Evolutionary conservation across 2,329 filamentous ascomycete species (phyloP).

Genomic region (Anisogramma anomala): DNA sequence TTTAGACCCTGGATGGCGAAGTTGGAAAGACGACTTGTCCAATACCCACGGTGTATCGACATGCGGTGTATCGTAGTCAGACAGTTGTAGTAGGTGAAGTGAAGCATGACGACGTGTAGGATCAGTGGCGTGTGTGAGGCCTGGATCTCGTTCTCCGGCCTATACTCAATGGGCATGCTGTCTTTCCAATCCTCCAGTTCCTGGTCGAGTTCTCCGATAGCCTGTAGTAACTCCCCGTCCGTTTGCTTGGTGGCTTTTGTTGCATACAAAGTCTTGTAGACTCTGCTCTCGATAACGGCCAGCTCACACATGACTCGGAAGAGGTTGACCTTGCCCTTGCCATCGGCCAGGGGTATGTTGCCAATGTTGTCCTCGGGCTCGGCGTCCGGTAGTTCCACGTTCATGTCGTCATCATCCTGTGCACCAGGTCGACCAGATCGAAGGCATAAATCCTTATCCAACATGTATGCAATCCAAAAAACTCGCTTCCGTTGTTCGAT

Average conservation of each 20-base stretch:
- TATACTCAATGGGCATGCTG: conserved; percentile 83
- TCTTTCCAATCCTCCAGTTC: conserved; percentile 95
- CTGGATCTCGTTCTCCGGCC: conserved; percentile 95
- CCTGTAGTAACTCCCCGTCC: conserved; percentile 85
- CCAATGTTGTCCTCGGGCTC: conserved; percentile 87
- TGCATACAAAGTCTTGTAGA: conserved; percentile 88
- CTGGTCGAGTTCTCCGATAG: conserved; percentile 86
- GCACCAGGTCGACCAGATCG: conserved; percentile 48
- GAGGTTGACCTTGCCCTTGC: conserved; percentile 86
- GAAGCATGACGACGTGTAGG: conserved; percentile 83
- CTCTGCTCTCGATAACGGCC: conserved; percentile 79
- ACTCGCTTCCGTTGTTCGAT: conserved; percentile 71
- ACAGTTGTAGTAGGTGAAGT: conserved; percentile 97
- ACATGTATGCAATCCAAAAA: conserved; percentile 55
- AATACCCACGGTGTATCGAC: conserved; percentile 96
- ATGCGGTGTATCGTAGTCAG: conserved; percentile 96
- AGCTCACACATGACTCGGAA: conserved; percentile 91
- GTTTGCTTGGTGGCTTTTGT: conserved; percentile 85
- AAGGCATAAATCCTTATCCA: conserved; percentile 52
- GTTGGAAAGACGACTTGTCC: conserved; percentile 89
- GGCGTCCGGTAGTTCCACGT: conserved; percentile 85
- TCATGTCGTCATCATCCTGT: conserved; percentile 67
- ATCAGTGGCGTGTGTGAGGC: conserved; percentile 88
- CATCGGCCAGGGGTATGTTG: conserved; percentile 81
- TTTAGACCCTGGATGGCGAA: conserved; percentile 93